Evolutionary conservation across 148 eudicot genomes (phyloP), one percentile per base, ranked within the genome.

Genomic region (Dysphania ambrosioides): DNA sequence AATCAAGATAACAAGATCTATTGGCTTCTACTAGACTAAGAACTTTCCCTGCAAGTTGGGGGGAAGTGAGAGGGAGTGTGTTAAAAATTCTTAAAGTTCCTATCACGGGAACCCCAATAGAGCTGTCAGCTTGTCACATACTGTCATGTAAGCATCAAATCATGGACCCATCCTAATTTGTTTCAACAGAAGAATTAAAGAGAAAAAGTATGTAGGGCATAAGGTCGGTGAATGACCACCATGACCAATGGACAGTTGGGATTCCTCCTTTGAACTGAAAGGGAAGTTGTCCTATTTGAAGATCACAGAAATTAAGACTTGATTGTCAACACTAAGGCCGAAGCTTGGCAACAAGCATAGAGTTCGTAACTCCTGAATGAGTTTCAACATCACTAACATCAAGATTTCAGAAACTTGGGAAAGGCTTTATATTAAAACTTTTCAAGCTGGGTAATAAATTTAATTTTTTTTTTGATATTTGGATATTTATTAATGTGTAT

Each of bases 151-250:
- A 40, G 47, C 53, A 42, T 67, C 70, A 41, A 29, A 23, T 24
- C 55, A 67, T 41, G 55, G 55, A 41, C 53, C 70, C 70, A 26
- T 7, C n/a, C 2, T 41, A 41, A 41, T 67, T 44, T 34, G 67
- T 63, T 31, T 32, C 41, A 63, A 24, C 6, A 35, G 42, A 63
- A 63, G 41, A 63, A 21, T 63, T 32, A 34, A 59, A 31, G 44
- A 21, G 41, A 41, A 31, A 61, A 31, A 61, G 68, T 29, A 61
- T 47, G 66, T 61, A 32, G 68, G 41, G 58, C 40, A n/a, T 15
- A 29, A 29, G 68, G 68, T 29, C 16, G 57, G 76, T 73, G 49
- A 73, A 61, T 42, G 62, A 61, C 41, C 12, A 62, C 41, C 68
- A 73, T 59, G 31, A 24, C 66, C 29, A 18, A 36, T 38, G 24